phyloP scores from a whole-genome alignment of 352 stramenopile species.

The Globisporangium paddicum region DNA sequence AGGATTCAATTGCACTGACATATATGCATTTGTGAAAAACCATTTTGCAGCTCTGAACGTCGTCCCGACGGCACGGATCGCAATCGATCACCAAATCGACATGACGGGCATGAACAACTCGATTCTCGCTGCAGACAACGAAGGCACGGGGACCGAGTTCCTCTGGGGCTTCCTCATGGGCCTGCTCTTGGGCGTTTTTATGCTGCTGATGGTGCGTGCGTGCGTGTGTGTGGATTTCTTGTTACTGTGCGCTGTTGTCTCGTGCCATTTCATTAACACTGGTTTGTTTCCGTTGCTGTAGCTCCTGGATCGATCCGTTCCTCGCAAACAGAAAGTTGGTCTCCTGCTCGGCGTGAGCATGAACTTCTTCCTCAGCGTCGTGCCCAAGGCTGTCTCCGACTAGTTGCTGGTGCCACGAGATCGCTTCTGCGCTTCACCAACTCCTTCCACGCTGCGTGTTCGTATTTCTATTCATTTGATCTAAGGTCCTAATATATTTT shows the following conservation, averaged over 20 bases:
- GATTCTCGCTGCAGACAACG: conserved; percentile 80
- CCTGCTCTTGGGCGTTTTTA: conserved; percentile 84
- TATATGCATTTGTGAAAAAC: background rate
- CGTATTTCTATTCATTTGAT: conserved; percentile 8
- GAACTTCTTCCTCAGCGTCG: conserved; percentile 88
- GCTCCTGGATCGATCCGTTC: conserved; percentile 82
- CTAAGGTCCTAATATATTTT: conserved; percentile 21
- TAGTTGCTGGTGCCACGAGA: conserved; percentile 11
- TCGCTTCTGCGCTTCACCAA: background rate
- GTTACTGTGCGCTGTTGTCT: background rate
- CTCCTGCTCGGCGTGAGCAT: conserved; percentile 83
- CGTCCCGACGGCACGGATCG: conserved; percentile 55
- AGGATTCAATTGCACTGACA: background rate
- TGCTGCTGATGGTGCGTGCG: conserved; percentile 86
- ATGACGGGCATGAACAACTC: conserved; percentile 81
- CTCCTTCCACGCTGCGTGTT: background rate
- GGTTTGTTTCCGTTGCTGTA: conserved; percentile 16
- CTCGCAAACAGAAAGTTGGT: conserved; percentile 84
- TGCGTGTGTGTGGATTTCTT: too few species aligned
- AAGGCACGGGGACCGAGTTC: conserved; percentile 87
- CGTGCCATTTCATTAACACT: background rate
- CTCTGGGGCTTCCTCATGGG: conserved; percentile 88
- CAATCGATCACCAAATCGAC: conserved; percentile 82
- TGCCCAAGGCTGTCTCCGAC: conserved; percentile 73
- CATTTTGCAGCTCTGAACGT: conserved; percentile 65